Evolutionary conservation across 2,329 filamentous ascomycete genomes (phyloP), one percentile per base, ranked within the genome.

Genomic region (Penicillium sp.): DNA sequence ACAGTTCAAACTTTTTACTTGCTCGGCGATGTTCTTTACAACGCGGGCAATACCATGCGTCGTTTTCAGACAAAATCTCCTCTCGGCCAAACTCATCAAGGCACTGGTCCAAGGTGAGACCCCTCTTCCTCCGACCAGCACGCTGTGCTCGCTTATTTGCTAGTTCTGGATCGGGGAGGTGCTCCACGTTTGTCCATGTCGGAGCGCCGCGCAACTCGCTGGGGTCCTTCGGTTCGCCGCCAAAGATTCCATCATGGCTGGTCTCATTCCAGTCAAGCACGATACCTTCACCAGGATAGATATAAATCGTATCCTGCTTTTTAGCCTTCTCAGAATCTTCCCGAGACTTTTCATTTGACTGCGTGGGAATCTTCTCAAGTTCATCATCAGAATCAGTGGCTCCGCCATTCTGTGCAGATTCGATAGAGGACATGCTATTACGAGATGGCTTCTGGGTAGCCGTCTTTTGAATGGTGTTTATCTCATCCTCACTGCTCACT

Each of bases 21-120:
- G 94, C 94, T 59, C 91, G 87, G 16, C 91, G 86, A 66, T 96
- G 88, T 65, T 96, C 90, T 71, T 97, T 97, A 81, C 94, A 99
- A 28, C 91, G 85, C 56, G 91, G 93, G 68, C 94, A 99, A 70
- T 95, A 97, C 94, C 94, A 99, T 59, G 91, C 93, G 70, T 99
- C 95, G 68, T 95, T 89, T 70, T 97, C 91, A 0, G 93, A 97
- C 4, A 99, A 79, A 14, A 96, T 86, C 73, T 99, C 94, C 59
- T 92, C 89, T 69, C 93, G 93, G 68, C 94, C 90, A 64, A 96
- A 97, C 72, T 97, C 94, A 58, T 92, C 88, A 55, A 99, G 83
- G 68, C 94, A 99, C 64, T 97, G 91, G 21, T 94, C 88, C 4
- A 99, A 80, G 0, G 86, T 87, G 62, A 97, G 87, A 26, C 94